phyloP scores from a whole-genome alignment of 768 basidiomycete genomes.

The Lepiota brunneoincarnata region DNA sequence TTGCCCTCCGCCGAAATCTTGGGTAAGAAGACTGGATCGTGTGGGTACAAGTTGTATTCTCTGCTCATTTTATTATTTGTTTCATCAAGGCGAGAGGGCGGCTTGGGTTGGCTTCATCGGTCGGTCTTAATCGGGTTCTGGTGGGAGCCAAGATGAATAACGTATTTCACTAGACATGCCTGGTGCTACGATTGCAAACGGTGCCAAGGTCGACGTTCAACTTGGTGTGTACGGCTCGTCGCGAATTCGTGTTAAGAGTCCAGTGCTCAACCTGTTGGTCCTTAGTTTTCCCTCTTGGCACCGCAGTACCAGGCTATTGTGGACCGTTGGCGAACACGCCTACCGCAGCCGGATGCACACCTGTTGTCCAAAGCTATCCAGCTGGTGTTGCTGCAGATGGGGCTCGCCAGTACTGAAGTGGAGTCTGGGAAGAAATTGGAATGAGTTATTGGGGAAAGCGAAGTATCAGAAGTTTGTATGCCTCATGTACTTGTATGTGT shows the following conservation, averaged over 20 bases:
- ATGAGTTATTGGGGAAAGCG: too few species aligned
- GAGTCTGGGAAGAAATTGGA: too few species aligned
- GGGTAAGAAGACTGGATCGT: neutral
- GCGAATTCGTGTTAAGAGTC: neutral
- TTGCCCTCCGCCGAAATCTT: neutral
- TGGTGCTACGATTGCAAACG: neutral
- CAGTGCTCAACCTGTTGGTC: neutral
- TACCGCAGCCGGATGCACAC: neutral
- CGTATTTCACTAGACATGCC: neutral
- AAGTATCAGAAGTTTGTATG: too few species aligned
- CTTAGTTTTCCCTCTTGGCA: neutral
- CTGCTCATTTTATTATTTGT: too few species aligned
- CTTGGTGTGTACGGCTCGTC: neutral
- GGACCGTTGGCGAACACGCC: neutral
- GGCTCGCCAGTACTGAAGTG: too few species aligned
- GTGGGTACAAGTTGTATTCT: too few species aligned
- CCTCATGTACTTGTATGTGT: too few species aligned
- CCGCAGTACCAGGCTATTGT: neutral
- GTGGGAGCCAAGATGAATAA: neutral
- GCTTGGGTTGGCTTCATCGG: neutral
- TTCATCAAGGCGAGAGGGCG: neutral
- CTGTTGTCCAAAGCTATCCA: too few species aligned
- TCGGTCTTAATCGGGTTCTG: neutral
- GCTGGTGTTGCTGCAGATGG: too few species aligned
- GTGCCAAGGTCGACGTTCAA: neutral